phyloP scores from a whole-genome alignment of 345 rosid genomes.

The Carallia pectinifolia region DNA sequence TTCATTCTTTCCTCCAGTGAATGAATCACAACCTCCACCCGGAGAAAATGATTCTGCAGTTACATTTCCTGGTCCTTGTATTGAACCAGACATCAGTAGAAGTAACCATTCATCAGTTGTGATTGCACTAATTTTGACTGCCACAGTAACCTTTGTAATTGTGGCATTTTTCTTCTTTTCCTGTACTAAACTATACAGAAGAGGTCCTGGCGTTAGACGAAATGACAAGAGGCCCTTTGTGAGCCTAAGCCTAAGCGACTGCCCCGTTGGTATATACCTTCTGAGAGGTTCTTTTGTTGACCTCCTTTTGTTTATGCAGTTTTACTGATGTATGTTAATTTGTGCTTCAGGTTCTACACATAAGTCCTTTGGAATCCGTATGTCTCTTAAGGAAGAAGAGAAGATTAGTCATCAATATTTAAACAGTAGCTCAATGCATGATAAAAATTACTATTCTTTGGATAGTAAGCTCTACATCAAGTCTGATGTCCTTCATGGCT shows the following conservation, averaged over 20 bases:
- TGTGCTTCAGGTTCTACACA: slow-evolving; percentile 58
- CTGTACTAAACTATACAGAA: slow-evolving; percentile 43
- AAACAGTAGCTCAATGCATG: slow-evolving; percentile 40
- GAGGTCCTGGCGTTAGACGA: slow-evolving; percentile 37
- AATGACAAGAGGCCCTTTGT: slow-evolving; percentile 89
- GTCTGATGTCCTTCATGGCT: slow-evolving; percentile 25
- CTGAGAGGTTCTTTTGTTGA: slow-evolving; percentile 1
- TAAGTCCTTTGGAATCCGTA: slow-evolving; percentile 40
- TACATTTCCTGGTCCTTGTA: slow-evolving; percentile 29
- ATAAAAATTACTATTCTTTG: slow-evolving; percentile 36
- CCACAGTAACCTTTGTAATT: slow-evolving; percentile 56
- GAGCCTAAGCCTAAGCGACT: slow-evolving; percentile 69
- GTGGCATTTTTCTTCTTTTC: slow-evolving; percentile 68
- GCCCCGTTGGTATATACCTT: slow-evolving; percentile 52
- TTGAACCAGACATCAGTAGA: slow-evolving; percentile 25
- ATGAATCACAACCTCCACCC: slow-evolving; percentile 28
- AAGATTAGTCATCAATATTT: slow-evolving; percentile 40
- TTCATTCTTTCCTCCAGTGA: slow-evolving; percentile 30
- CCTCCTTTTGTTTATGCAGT: slow-evolving; percentile 1
- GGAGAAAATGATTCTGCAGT: slow-evolving; percentile 21
- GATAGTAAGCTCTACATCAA: slow-evolving; percentile 19
- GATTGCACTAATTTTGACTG: slow-evolving; percentile 72
- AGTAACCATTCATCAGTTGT: slow-evolving; percentile 37
- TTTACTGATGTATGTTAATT: slow-evolving; percentile 18
- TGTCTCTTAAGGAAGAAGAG: slow-evolving; percentile 49